phyloP scores from a whole-genome alignment of 2,329 filamentous ascomycete genomes.

The Pyricularia sp. region DNA sequence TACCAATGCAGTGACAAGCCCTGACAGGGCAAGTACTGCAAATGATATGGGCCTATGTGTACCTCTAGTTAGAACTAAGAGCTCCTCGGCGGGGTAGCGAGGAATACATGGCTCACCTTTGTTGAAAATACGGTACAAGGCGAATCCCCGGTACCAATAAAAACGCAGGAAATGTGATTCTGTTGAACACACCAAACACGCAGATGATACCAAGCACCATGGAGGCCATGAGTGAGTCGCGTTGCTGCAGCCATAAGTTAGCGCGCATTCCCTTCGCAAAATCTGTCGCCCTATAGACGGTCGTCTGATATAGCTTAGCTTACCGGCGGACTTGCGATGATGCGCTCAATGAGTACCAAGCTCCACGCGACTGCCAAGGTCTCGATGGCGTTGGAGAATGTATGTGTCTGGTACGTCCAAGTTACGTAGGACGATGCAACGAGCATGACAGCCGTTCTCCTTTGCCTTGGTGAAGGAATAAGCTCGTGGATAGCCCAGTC shows the following conservation, averaged over 20 bases:
- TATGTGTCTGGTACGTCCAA: slow-evolving; percentile 97
- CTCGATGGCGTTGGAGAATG: slow-evolving; percentile 95
- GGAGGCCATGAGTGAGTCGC: slow-evolving; percentile 66
- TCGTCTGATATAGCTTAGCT: slow-evolving; percentile 15
- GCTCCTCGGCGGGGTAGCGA: not conserved
- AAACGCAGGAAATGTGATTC: slow-evolving; percentile 95
- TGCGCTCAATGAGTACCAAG: slow-evolving; percentile 81
- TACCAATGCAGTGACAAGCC: slow-evolving; percentile 56
- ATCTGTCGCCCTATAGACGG: not conserved
- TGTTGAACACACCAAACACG: slow-evolving; percentile 86
- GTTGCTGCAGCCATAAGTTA: slow-evolving; percentile 42
- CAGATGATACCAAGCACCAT: slow-evolving; percentile 70
- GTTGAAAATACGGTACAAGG: slow-evolving; percentile 75
- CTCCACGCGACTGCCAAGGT: slow-evolving; percentile 90
- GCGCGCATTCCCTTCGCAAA: not conserved
- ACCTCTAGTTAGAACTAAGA: slow-evolving; percentile 9
- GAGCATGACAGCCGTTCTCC: slow-evolving; percentile 67
- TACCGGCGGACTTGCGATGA: slow-evolving; percentile 65
- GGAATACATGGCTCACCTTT: slow-evolving; percentile 49
- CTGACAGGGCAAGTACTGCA: slow-evolving; percentile 53
- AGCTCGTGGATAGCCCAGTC: slow-evolving; percentile 97
- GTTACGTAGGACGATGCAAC: slow-evolving; percentile 96
- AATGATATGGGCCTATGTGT: slow-evolving; percentile 46
- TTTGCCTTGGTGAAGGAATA: slow-evolving; percentile 62
- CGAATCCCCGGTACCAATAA: slow-evolving; percentile 74